Evolutionary conservation across 2,329 filamentous ascomycete species (phyloP).

Genomic region (Aspergillus melleus): DNA sequence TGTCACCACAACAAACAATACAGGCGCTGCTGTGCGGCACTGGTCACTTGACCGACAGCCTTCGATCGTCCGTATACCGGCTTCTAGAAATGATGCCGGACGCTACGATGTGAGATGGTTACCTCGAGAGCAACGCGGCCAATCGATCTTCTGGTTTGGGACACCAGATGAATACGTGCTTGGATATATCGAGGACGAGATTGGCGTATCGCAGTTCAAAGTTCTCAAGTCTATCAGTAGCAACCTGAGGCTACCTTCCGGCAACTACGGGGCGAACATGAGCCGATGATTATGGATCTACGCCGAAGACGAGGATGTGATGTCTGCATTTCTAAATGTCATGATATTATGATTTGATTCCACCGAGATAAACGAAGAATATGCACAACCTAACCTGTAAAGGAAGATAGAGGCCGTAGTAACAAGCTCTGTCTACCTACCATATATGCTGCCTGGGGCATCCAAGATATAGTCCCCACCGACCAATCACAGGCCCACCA

Average conservation of each 20-base stretch:
- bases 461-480: constrained; percentile 1
- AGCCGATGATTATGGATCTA: constrained; percentile 15
- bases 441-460: constrained; percentile 5
- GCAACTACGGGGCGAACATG: constrained; percentile 18
- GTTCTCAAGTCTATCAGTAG: constrained; percentile 29
- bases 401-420: neutral
- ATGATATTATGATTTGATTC: neutral
- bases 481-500: constrained; percentile 10
- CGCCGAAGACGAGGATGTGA: neutral
- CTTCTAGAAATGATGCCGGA: constrained; percentile 34
- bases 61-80: constrained; percentile 31
- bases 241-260: constrained; percentile 13
- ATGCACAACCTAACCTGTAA: neutral
- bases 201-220: constrained; percentile 26
- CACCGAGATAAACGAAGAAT: neutral
- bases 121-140: constrained; percentile 16
- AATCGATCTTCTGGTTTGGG: constrained; percentile 37
- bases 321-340: neutral
- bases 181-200: constrained; percentile 29
- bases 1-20: constrained; percentile 38
- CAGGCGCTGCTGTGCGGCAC: constrained; percentile 32
- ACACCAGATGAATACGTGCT: constrained; percentile 36
- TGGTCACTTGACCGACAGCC: constrained; percentile 34
- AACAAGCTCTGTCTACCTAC: no score
- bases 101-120: constrained; percentile 39